A percentile compares a stretch with the other conserved stretches of the same genome.
Evolutionary conservation across 441 rosid species (phyloP).

Genomic region (Arabidopsis lyrata): DNA sequence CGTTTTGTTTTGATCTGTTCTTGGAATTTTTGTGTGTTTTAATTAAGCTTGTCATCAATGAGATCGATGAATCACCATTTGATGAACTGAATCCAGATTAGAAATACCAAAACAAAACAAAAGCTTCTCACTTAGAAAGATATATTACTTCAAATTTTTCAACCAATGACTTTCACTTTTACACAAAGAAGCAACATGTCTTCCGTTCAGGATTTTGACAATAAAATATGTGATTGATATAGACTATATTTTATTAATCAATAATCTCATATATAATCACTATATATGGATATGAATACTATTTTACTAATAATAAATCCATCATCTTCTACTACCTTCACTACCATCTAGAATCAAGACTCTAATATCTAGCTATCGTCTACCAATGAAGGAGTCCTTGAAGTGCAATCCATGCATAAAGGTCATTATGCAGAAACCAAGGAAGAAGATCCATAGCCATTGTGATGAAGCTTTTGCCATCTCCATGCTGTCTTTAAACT

Average conservation of each 20-base stretch:
- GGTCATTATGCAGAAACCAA: conserved; percentile 33
- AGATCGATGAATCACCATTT: conserved; percentile 61
- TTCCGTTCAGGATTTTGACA: background rate
- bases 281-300: background rate
- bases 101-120: background rate
- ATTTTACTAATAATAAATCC: background rate
- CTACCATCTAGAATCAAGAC: conserved; percentile 25
- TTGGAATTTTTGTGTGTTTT: conserved; percentile 10
- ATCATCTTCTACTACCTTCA: conserved; percentile 18
- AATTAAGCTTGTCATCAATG: conserved; percentile 86
- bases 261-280: conserved; percentile 13
- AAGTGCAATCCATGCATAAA: conserved; percentile 1
- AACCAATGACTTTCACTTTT: background rate
- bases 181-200: background rate
- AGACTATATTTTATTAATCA: background rate
- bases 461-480: conserved; percentile 57
- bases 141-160: background rate
- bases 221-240: conserved; percentile 6
- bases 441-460: conserved; percentile 48
- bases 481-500: conserved; percentile 56
- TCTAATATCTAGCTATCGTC: conserved; percentile 31
- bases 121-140: background rate
- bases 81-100: background rate
- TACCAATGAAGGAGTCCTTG: conserved; percentile 12
- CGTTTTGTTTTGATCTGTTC: conserved; percentile 28